Conservation (phyloP, 306 rosid species). For the Spatholobus suberectus region DNA sequence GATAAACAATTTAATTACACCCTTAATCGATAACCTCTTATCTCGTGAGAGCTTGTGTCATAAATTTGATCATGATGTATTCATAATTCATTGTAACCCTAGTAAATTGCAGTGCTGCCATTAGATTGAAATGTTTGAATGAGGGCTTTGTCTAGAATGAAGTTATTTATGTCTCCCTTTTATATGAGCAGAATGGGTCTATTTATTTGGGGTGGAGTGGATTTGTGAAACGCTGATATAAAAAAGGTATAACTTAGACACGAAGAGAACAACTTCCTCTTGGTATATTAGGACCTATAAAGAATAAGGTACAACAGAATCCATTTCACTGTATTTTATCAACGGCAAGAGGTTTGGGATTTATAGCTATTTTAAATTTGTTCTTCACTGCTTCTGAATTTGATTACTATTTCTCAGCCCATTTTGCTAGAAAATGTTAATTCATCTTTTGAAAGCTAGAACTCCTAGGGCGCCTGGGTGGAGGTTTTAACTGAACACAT, state of each 20-base stretch:
- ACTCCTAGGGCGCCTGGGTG: slow-evolving; percentile 97
- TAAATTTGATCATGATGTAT: no score
- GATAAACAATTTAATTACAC: no score
- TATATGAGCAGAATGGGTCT: background rate
- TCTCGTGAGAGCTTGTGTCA: no score
- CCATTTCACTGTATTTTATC: slow-evolving; percentile 6
- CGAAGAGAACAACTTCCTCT: slow-evolving; percentile 95
- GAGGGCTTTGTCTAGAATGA: background rate
- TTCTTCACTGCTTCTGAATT: no score
- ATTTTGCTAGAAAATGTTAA: slow-evolving; percentile 80
- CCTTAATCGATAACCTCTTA: no score
- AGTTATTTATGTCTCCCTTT: background rate
- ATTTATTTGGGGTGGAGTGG: slow-evolving; percentile 85
- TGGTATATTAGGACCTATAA: slow-evolving; percentile 96
- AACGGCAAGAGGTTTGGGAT: slow-evolving; percentile 13
- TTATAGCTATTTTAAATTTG: background rate
- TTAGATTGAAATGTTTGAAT: slow-evolving; percentile 16
- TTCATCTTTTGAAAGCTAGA: slow-evolving; percentile 98
- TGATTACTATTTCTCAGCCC: slow-evolving; percentile 62
- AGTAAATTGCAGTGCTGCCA: background rate
- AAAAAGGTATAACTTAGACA: slow-evolving; percentile 82
- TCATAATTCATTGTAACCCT: background rate
- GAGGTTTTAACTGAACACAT: slow-evolving; percentile 62
- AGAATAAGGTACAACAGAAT: slow-evolving; percentile 75
- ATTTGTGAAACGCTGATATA: slow-evolving; percentile 80